phyloP scores from a whole-genome alignment of 306 rosid species.

The Begonia peltatifolia region DNA sequence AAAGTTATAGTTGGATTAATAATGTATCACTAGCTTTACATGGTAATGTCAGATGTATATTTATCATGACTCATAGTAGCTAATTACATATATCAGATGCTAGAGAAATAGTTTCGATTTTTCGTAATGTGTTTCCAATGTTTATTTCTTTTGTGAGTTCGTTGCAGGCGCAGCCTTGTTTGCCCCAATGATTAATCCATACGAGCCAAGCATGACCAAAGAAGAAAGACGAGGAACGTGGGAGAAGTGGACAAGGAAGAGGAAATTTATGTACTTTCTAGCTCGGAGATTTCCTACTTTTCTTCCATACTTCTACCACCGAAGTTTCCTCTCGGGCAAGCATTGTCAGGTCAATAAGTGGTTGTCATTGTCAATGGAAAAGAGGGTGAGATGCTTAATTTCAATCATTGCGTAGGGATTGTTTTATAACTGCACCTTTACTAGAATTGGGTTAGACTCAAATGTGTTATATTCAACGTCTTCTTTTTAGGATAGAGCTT shows the following conservation, averaged over 20 bases:
- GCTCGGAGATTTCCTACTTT: slow-evolving; percentile 53
- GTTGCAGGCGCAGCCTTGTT: slow-evolving; percentile 82
- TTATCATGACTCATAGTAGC: too few relatives aligned
- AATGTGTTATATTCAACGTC: not conserved
- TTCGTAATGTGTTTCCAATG: not conserved
- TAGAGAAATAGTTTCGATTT: not conserved
- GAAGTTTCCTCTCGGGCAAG: slow-evolving; percentile 84
- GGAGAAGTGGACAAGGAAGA: slow-evolving; percentile 55
- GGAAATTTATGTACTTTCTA: slow-evolving; percentile 55
- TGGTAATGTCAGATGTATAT: not conserved
- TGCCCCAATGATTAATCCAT: slow-evolving; percentile 94
- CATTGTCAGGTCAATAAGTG: slow-evolving; percentile 75
- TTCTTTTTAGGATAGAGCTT: slow-evolving; percentile 62
- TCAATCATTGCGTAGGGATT: not conserved
- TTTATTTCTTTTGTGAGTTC: not conserved
- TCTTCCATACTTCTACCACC: slow-evolving; percentile 55
- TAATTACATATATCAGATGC: too few relatives aligned
- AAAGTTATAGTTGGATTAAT: slow-evolving; percentile 5
- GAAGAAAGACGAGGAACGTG: slow-evolving; percentile 81
- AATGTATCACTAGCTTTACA: not conserved
- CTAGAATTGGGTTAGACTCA: too few relatives aligned
- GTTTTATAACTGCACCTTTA: not conserved
- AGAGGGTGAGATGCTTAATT: slow-evolving; percentile 44
- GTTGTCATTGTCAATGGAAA: slow-evolving; percentile 81
- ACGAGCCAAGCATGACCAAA: slow-evolving; percentile 56